phyloP scores from a whole-genome alignment of 2,329 filamentous ascomycete genomes.

The Alternaria novae-zelandiae region DNA sequence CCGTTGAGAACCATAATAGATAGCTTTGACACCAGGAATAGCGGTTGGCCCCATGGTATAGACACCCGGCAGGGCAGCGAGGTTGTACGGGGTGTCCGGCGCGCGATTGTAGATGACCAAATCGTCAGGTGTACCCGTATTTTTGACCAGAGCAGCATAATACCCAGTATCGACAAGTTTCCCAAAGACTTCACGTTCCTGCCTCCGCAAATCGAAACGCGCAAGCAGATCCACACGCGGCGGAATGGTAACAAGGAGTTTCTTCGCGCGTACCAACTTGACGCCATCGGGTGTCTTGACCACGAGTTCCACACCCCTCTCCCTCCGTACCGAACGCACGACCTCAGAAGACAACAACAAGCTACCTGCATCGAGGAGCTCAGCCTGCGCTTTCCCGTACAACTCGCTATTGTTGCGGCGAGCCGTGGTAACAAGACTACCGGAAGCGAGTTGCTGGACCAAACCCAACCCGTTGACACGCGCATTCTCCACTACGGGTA shows the following conservation, averaged over 20 bases:
- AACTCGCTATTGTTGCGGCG: conserved; percentile 7
- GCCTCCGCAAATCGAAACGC: conserved; percentile 44
- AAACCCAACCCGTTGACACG: conserved; percentile 7
- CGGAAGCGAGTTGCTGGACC: not conserved
- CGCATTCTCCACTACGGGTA: conserved; percentile 47
- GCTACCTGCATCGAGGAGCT: conserved; percentile 11
- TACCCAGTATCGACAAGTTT: conserved; percentile 50
- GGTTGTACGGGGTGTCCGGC: not conserved
- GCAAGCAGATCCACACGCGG: conserved; percentile 47
- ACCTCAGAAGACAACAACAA: conserved; percentile 17
- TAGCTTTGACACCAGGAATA: not conserved
- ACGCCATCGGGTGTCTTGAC: conserved; percentile 22
- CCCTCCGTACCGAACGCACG: not conserved
- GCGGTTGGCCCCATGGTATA: not conserved
- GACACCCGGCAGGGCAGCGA: not conserved
- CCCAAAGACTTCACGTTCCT: conserved; percentile 48
- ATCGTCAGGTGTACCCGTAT: conserved; percentile 46
- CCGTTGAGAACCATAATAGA: not conserved
- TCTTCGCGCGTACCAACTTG: conserved; percentile 46
- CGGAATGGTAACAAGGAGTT: conserved; percentile 54
- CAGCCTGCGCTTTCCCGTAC: conserved; percentile 6
- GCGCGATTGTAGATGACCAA: not conserved
- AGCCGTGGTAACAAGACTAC: conserved; percentile 6
- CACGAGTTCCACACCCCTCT: not conserved
- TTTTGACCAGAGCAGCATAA: conserved; percentile 49